Evolutionary conservation across 441 rosid species (phyloP).

Genomic region (Brassica balearica): DNA sequence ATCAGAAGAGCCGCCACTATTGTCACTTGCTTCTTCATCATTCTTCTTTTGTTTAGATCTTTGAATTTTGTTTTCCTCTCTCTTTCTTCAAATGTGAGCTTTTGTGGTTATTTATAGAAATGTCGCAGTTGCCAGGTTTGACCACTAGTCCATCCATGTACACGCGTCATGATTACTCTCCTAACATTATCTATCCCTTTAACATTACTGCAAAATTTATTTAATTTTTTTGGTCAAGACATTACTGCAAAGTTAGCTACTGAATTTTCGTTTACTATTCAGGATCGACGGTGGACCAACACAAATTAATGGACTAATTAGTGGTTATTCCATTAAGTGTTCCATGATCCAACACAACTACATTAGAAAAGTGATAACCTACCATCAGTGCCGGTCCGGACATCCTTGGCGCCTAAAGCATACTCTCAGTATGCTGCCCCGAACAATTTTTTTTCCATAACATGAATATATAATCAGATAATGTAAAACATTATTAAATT

Average conservation of each 20-base stretch:
- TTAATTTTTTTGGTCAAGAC: no score
- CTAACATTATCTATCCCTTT: conserved; percentile 23
- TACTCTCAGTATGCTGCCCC: no score
- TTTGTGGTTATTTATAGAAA: conserved; percentile 33
- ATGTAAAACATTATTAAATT: no score
- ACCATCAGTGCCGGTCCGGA: no score
- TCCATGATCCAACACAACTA: no score
- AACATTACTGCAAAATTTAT: neutral
- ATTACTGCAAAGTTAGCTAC: no score
- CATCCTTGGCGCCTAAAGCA: no score
- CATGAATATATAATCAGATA: no score
- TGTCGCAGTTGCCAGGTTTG: conserved; percentile 43
- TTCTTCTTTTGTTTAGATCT: conserved; percentile 2
- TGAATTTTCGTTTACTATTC: neutral
- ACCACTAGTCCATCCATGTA: conserved; percentile 27
- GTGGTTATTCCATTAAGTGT: neutral
- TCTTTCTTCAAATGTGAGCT: neutral
- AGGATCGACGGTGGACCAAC: neutral
- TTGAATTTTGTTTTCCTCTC: neutral
- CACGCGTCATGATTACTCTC: conserved; percentile 29
- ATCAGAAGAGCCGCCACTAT: conserved; percentile 35
- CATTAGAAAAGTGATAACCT: no score
- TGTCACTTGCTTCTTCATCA: conserved; percentile 38
- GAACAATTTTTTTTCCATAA: no score
- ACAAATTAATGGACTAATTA: neutral